phyloP scores from a whole-genome alignment of 768 basidiomycete genomes.

The Mycena metata region DNA sequence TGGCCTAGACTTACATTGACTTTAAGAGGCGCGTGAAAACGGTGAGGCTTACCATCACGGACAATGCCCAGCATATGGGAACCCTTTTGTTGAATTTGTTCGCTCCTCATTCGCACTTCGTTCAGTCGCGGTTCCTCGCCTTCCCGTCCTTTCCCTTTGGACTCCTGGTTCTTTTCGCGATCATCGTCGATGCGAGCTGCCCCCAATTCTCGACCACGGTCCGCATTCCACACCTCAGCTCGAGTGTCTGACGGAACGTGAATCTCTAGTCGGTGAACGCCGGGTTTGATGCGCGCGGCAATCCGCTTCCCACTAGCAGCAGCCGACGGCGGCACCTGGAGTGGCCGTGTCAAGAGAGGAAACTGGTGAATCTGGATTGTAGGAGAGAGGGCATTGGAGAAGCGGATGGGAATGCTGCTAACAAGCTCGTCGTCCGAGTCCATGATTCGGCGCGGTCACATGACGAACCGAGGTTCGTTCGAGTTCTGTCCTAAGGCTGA shows the following conservation, averaged over 20 bases:
- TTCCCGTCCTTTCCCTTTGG: constrained; percentile 51
- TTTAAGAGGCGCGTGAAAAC: not conserved
- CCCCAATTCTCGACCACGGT: constrained; percentile 76
- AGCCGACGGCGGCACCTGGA: constrained; percentile 85
- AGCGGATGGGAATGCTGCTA: constrained; percentile 78
- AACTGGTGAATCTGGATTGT: constrained; percentile 86
- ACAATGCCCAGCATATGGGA: constrained; percentile 84
- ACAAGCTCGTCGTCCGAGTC: constrained; percentile 72
- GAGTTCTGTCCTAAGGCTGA: too few relatives aligned
- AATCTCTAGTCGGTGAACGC: constrained; percentile 74
- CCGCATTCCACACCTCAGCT: constrained; percentile 84
- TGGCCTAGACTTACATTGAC: constrained; percentile 58
- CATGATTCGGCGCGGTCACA: constrained; percentile 21
- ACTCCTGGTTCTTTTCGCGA: constrained; percentile 80
- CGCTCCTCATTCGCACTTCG: constrained; percentile 81
- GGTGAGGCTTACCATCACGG: constrained; percentile 67
- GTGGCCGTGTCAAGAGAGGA: constrained; percentile 79
- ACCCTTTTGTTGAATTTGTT: constrained; percentile 74
- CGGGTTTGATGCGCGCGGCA: constrained; percentile 77
- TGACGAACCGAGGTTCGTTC: too few relatives aligned
- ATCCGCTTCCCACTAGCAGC: constrained; percentile 80
- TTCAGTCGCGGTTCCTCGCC: constrained; percentile 74
- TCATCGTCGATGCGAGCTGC: constrained; percentile 79
- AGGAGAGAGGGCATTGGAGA: constrained; percentile 70
- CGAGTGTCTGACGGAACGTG: constrained; percentile 88